Evolutionary conservation across 345 rosid species (phyloP).

Genomic region (Erucastrum elatum): DNA sequence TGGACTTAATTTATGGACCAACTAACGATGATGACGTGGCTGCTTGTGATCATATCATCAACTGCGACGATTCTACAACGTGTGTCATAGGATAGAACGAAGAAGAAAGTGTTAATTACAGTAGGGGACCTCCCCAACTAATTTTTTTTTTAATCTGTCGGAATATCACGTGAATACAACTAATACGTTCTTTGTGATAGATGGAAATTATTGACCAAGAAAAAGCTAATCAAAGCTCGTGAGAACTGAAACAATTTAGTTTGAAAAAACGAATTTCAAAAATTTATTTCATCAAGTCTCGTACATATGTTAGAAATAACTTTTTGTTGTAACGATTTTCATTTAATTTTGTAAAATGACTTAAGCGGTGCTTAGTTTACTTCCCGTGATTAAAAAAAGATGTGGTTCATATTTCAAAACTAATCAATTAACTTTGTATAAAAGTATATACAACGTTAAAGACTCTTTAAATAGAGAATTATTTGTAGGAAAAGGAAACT

Average conservation of each 20-base stretch:
- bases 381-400: background rate
- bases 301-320: background rate
- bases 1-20: background rate
- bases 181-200: slow-evolving; percentile 15
- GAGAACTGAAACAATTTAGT: background rate
- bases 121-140: slow-evolving; percentile 30
- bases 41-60: slow-evolving; percentile 2
- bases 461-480: background rate
- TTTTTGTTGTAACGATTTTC: background rate
- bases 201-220: slow-evolving; percentile 18
- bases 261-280: background rate
- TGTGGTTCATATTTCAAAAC: background rate
- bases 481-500: background rate
- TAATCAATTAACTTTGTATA: background rate
- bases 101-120: background rate
- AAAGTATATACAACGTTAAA: slow-evolving; percentile 16
- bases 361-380: background rate
- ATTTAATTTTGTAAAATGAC: background rate
- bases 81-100: slow-evolving; percentile 4
- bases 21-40: slow-evolving; percentile 5
- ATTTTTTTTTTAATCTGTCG: slow-evolving; percentile 18
- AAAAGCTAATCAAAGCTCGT: background rate
- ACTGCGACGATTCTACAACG: slow-evolving; percentile 6
- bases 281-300: background rate
- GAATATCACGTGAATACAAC: slow-evolving; percentile 40